A percentile compares a stretch with the other conserved stretches of the same genome.
Evolutionary conservation across 2,329 filamentous ascomycete species (phyloP).

Genomic region (Proliferodiscus dingleyae): DNA sequence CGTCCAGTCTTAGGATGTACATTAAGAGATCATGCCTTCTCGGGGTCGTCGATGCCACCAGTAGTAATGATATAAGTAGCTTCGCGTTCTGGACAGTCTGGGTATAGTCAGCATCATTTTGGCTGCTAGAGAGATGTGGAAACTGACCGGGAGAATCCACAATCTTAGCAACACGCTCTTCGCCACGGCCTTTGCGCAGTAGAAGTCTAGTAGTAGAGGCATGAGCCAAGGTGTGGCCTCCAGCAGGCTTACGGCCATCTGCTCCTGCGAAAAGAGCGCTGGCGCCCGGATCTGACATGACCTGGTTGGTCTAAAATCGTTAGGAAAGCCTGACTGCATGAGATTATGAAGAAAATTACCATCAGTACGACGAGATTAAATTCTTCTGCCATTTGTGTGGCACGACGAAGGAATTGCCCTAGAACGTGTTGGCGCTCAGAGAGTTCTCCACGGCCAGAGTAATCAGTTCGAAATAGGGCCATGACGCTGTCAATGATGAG

Average conservation of each 20-base stretch:
- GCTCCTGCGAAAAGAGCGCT: slow-evolving; percentile 62
- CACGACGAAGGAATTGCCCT: slow-evolving; percentile 58
- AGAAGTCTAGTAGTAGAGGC: slow-evolving; percentile 62
- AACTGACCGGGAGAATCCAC: slow-evolving; percentile 58
- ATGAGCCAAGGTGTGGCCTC: slow-evolving; percentile 65
- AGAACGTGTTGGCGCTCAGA: slow-evolving; percentile 65
- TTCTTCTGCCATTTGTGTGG: slow-evolving; percentile 63
- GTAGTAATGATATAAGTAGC: slow-evolving; percentile 67
- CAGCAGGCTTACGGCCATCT: slow-evolving; percentile 63
- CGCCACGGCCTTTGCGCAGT: slow-evolving; percentile 62
- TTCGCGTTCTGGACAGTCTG: slow-evolving; percentile 64
- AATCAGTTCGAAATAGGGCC: slow-evolving; percentile 65
- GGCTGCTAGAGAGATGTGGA: background rate
- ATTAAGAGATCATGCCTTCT: slow-evolving; percentile 52
- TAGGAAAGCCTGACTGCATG: background rate
- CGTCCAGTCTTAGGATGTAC: too few species aligned
- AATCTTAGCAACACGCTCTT: slow-evolving; percentile 66
- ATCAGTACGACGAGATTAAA: slow-evolving; percentile 64
- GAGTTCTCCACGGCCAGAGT: slow-evolving; percentile 60
- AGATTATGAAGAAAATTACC: slow-evolving; percentile 34
- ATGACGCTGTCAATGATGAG: slow-evolving; percentile 67
- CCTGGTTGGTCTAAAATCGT: slow-evolving; percentile 57
- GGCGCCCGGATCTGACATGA: slow-evolving; percentile 65
- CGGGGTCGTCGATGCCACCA: slow-evolving; percentile 63
- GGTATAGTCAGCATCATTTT: background rate